These are phyloP conservation scores for Cynanchum wilfordii DNA, from an alignment of 257 asterid genomes.

Conservation along the genomic window DNA sequence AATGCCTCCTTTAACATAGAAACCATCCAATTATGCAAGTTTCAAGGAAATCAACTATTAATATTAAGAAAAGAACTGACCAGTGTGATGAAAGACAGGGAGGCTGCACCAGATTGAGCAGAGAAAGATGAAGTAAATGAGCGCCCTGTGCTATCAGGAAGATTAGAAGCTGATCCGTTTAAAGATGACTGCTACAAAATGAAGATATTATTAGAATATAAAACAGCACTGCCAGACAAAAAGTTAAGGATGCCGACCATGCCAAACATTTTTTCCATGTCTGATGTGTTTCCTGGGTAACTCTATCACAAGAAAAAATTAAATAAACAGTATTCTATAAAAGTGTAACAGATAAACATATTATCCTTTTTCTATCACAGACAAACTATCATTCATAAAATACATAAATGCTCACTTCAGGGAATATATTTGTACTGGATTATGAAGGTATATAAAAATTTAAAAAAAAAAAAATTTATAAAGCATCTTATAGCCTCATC, in stretches of 20 bases:
- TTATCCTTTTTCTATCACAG: not conserved
- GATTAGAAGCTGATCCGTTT: conserved; percentile 79
- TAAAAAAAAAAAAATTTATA: not conserved
- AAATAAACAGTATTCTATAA: not conserved
- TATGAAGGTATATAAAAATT: not conserved
- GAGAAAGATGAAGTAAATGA: conserved; percentile 81
- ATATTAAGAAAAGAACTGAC: conserved; percentile 42
- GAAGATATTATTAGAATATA: conserved; percentile 2
- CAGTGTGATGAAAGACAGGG: conserved; percentile 81
- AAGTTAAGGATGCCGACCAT: not conserved
- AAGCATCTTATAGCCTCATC: not conserved
- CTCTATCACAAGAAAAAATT: not conserved
- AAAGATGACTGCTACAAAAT: conserved; percentile 65
- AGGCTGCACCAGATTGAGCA: conserved; percentile 88
- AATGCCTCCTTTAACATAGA: conserved; percentile 58
- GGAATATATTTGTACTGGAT: not conserved
- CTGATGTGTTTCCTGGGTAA: not conserved
- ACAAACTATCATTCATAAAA: not conserved
- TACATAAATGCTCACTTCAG: not conserved
- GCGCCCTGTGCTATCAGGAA: conserved; percentile 83
- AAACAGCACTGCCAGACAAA: not conserved
- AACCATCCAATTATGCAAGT: conserved; percentile 18
- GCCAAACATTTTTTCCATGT: conserved; percentile 1
- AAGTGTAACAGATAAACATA: not conserved
- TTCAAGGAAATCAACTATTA: not conserved